Conservation (phyloP, 1,284 basidiomycete genomes). For the Leucoagaricus sp. region DNA sequence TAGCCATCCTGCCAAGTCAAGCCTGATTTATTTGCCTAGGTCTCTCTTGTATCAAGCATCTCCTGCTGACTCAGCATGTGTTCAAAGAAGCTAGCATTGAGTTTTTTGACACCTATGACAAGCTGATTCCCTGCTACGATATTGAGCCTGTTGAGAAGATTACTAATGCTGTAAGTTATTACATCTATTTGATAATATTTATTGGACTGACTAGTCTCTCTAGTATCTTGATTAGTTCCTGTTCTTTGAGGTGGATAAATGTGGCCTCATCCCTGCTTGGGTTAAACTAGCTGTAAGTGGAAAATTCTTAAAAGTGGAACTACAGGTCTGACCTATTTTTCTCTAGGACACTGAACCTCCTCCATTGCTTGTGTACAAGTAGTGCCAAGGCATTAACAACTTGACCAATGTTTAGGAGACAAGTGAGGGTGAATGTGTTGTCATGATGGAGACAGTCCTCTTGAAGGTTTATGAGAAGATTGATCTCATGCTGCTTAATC, state of each 20-base stretch:
- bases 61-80: slow-evolving; percentile 91
- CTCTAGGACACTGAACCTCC: slow-evolving; percentile 90
- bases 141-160: slow-evolving; percentile 99
- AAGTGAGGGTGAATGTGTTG: slow-evolving; percentile 92
- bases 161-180: slow-evolving; percentile 78
- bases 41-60: slow-evolving; percentile 94
- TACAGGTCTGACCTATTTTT: slow-evolving; percentile 13
- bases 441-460: slow-evolving; percentile 96
- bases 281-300: slow-evolving; percentile 85
- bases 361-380: slow-evolving; percentile 95
- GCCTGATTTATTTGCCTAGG: slow-evolving; percentile 39
- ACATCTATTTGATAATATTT: not conserved
- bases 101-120: slow-evolving; percentile 95
- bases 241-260: slow-evolving; percentile 94
- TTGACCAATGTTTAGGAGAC: slow-evolving; percentile 97
- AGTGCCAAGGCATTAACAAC: slow-evolving; percentile 94
- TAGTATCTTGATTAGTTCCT: slow-evolving; percentile 91
- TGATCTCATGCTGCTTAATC: slow-evolving; percentile 91
- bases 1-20: slow-evolving; percentile 11
- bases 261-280: slow-evolving; percentile 95
- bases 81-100: slow-evolving; percentile 98
- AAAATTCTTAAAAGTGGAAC: slow-evolving; percentile 1
- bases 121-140: slow-evolving; percentile 96
- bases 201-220: slow-evolving; percentile 10
- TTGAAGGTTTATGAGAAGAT: slow-evolving; percentile 98